A percentile compares a stretch with the other conserved stretches of the same genome.
phyloP scores from a whole-genome alignment of 2,329 filamentous ascomycete species.

The Penicillium hordei region DNA sequence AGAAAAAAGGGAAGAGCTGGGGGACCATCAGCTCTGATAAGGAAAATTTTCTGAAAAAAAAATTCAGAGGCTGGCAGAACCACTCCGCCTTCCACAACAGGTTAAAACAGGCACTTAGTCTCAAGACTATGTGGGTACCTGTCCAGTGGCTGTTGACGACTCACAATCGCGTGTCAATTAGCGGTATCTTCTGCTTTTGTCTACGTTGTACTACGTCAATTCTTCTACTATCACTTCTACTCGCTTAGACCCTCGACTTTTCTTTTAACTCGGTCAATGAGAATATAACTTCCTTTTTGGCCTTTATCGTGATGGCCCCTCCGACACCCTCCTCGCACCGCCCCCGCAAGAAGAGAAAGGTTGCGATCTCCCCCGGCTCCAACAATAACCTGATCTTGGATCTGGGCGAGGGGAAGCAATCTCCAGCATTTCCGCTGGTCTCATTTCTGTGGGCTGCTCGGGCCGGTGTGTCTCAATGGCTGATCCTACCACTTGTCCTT shows the following conservation, averaged over 20 bases:
- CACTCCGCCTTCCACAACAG: conserved; percentile 27
- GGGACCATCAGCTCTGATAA: conserved; percentile 31
- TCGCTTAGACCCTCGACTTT: background rate
- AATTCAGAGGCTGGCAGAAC: conserved; percentile 34
- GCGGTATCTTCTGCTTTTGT: background rate
- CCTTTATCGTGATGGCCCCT: conserved; percentile 29
- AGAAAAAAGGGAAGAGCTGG: conserved; percentile 25
- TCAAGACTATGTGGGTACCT: conserved; percentile 24
- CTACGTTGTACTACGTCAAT: background rate
- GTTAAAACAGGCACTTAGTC: conserved; percentile 21
- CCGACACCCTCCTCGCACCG: conserved; percentile 39
- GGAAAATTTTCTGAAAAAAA: conserved; percentile 27
- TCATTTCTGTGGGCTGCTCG: conserved; percentile 94
- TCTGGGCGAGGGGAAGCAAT: conserved; percentile 45
- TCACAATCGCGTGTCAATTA: conserved; percentile 15
- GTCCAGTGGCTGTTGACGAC: conserved; percentile 4
- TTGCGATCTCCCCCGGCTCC: conserved; percentile 35
- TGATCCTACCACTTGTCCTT: conserved; percentile 79
- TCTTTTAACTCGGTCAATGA: conserved; percentile 23
- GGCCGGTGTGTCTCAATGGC: conserved; percentile 82
- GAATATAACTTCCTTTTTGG: conserved; percentile 15
- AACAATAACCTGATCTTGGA: conserved; percentile 48
- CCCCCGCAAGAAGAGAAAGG: conserved; percentile 49
- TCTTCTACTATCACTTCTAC: background rate
- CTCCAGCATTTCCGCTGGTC: conserved; percentile 82